Conservation (phyloP, 2,329 filamentous ascomycete genomes). For the Pseudogymnoascus sp. region DNA sequence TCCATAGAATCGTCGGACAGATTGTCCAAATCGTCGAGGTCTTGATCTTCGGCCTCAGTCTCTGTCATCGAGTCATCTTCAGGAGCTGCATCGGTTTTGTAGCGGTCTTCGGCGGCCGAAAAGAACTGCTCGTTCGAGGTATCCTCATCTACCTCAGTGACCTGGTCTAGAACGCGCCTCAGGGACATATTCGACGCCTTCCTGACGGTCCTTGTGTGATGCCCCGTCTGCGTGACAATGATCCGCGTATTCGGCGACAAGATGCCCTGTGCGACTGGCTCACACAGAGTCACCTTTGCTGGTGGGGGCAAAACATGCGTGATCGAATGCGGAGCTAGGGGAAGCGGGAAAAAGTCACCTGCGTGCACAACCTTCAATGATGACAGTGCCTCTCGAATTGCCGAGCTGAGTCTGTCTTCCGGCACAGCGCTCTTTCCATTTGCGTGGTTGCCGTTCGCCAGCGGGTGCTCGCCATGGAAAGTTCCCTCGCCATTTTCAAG, state of each 20-base stretch:
- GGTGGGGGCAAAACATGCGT: constrained; percentile 79
- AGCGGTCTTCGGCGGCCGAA: constrained; percentile 78
- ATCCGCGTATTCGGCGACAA: constrained; percentile 73
- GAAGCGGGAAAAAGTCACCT: constrained; percentile 71
- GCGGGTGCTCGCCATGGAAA: constrained; percentile 62
- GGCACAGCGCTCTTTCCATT: constrained; percentile 32
- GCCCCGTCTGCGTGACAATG: constrained; percentile 62
- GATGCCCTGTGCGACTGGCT: constrained; percentile 85
- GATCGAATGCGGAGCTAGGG: constrained; percentile 74
- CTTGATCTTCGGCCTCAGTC: constrained; percentile 54
- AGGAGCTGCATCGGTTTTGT: constrained; percentile 48
- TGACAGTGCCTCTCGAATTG: constrained; percentile 67
- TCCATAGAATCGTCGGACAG: constrained; percentile 87
- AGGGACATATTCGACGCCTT: constrained; percentile 39
- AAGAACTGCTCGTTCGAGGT: constrained; percentile 87
- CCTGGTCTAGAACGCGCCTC: constrained; percentile 50
- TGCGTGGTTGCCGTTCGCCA: constrained; percentile 32
- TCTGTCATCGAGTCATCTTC: constrained; percentile 52
- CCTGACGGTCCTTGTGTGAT: constrained; percentile 45
- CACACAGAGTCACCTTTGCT: constrained; percentile 84
- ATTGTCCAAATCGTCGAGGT: constrained; percentile 59
- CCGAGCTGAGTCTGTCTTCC: constrained; percentile 53
- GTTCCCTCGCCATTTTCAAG: constrained; percentile 76
- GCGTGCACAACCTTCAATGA: constrained; percentile 71
- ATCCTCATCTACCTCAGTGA: constrained; percentile 62